Conservation (phyloP, 345 rosid genomes). For the Salix arbutifolia region DNA sequence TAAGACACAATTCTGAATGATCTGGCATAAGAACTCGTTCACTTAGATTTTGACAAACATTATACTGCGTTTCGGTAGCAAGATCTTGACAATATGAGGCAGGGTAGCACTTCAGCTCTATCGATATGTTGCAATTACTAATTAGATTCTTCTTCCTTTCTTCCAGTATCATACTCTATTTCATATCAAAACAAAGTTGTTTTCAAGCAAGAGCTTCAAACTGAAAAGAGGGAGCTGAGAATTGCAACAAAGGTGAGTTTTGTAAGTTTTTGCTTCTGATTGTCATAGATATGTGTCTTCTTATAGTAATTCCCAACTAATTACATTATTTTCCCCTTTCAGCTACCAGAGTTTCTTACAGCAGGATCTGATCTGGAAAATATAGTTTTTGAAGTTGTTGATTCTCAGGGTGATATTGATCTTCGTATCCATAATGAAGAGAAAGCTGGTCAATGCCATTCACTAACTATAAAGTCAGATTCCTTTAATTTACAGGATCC, state of each 20-base stretch:
- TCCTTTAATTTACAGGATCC: constrained; percentile 12
- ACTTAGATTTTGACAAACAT: too few species aligned
- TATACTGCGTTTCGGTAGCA: too few species aligned
- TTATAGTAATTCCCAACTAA: not conserved
- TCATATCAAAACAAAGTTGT: constrained; percentile 20
- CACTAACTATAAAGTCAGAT: constrained; percentile 35
- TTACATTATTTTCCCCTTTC: not conserved
- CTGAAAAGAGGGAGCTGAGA: constrained; percentile 44
- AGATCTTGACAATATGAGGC: too few species aligned
- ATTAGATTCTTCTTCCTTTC: not conserved
- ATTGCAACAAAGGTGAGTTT: constrained; percentile 36
- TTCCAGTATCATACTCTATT: constrained; percentile 44
- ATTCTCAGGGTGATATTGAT: constrained; percentile 43
- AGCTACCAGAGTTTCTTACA: constrained; percentile 40
- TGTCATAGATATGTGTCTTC: not conserved
- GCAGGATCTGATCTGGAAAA: constrained; percentile 47
- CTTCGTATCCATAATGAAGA: constrained; percentile 44
- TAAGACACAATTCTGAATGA: too few species aligned
- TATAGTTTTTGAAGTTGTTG: constrained; percentile 40
- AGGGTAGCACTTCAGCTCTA: too few species aligned
- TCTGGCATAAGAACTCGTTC: too few species aligned
- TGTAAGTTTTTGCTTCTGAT: not conserved
- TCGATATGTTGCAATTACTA: not conserved
- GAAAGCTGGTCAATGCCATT: constrained; percentile 34
- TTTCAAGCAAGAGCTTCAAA: constrained; percentile 38